These are phyloP conservation scores for Dactylonectria macrodidyma DNA, from an alignment of 2,329 filamentous ascomycete species.

Conservation along the genomic window DNA sequence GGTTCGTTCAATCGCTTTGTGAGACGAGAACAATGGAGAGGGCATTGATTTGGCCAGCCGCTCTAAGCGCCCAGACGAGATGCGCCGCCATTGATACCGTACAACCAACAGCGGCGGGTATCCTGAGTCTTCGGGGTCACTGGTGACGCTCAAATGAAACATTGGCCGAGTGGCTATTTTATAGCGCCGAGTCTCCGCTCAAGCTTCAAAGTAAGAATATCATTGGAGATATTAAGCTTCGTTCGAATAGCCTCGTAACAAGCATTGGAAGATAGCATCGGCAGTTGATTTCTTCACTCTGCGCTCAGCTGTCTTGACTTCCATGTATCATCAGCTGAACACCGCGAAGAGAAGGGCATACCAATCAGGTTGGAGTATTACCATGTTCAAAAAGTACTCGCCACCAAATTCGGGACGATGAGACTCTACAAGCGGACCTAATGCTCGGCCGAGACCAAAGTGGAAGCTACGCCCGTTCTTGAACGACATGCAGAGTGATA, in stretches of 20 bases:
- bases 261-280: not conserved
- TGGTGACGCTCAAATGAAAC: conserved; percentile 9
- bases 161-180: conserved; percentile 1
- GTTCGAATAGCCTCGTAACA: not conserved
- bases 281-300: not conserved
- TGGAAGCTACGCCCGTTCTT: conserved; percentile 20
- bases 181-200: not conserved
- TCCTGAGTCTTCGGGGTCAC: not conserved
- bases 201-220: not conserved
- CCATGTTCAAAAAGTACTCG: conserved; percentile 5
- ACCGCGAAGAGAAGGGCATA: not conserved
- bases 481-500: conserved; percentile 9
- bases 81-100: conserved; percentile 14
- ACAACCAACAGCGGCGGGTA: conserved; percentile 14
- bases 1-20: not conserved
- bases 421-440: conserved; percentile 17
- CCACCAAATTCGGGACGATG: conserved; percentile 10
- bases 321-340: not conserved
- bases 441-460: conserved; percentile 21
- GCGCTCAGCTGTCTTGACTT: not conserved
- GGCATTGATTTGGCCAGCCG: conserved; percentile 26
- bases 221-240: not conserved
- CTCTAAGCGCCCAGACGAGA: conserved; percentile 29
- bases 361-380: conserved; percentile 11
- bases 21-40: not conserved